A percentile compares a stretch with the other conserved stretches of the same genome.
Conservation (phyloP, 2,329 filamentous ascomycete genomes). For the Colletotrichum brevisporum region DNA sequence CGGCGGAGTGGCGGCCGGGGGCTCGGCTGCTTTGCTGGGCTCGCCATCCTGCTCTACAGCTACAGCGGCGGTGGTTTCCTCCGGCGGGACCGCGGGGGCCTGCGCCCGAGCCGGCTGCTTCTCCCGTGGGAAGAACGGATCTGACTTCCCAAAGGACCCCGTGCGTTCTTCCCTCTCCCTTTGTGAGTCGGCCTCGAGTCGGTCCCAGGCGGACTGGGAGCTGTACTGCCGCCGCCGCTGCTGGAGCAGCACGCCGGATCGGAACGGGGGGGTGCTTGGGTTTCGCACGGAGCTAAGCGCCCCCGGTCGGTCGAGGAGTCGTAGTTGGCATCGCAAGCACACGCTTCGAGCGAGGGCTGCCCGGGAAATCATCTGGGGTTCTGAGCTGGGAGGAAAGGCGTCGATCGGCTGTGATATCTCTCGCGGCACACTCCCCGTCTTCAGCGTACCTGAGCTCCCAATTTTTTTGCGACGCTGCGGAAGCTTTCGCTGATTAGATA, state of each 20-base stretch:
- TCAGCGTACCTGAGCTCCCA: constrained; percentile 21
- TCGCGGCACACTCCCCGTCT: too few relatives aligned
- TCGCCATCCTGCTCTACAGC: too few relatives aligned
- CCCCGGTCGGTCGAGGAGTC: constrained; percentile 43
- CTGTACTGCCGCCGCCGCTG: constrained; percentile 30
- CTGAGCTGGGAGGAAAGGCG: constrained; percentile 16
- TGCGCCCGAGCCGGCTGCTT: too few relatives aligned
- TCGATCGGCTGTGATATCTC: not conserved
- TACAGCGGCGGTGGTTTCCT: too few relatives aligned
- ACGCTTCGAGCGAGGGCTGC: constrained; percentile 50
- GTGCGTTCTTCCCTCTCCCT: too few relatives aligned
- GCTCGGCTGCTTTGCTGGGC: not conserved
- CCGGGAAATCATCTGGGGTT: constrained; percentile 53
- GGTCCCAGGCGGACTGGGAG: constrained; percentile 29
- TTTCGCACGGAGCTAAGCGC: constrained; percentile 22
- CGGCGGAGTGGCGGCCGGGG: not conserved
- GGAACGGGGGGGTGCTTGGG: not conserved
- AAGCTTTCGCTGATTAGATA: constrained; percentile 41
- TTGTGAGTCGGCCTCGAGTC: constrained; percentile 8
- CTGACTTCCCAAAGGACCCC: too few relatives aligned
- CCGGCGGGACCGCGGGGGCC: too few relatives aligned
- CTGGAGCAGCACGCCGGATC: constrained; percentile 16
- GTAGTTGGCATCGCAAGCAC: constrained; percentile 52
- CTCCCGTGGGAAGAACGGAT: too few relatives aligned
- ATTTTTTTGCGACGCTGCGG: constrained; percentile 29